phyloP scores from a whole-genome alignment of 108 stramenopile species.

The Seminavis robusta region DNA sequence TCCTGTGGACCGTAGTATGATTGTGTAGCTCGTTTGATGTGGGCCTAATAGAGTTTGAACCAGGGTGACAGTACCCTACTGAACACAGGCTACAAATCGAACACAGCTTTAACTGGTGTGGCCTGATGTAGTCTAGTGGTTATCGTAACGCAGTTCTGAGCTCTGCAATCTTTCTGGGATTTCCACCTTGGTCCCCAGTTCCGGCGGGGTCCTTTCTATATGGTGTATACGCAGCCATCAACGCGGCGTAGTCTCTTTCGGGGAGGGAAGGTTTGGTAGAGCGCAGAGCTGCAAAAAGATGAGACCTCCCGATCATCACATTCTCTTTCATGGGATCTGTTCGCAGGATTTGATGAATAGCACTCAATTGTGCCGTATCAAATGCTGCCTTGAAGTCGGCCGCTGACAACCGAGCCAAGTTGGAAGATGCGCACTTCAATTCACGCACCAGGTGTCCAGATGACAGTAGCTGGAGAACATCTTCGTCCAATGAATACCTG shows the following conservation, averaged over 20 bases:
- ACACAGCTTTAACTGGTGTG: too few species aligned
- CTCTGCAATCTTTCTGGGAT: too few species aligned
- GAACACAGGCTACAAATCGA: too few species aligned
- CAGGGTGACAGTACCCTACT: too few species aligned
- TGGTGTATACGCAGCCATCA: background rate
- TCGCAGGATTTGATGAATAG: conserved; percentile 44
- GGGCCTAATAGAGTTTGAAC: too few species aligned
- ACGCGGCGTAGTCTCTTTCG: background rate
- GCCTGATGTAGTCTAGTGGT: too few species aligned
- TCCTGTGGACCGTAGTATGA: too few species aligned
- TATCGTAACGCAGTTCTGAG: too few species aligned
- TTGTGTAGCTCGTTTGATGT: too few species aligned
- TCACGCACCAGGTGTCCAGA: conserved; percentile 24
- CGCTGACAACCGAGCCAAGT: conserved; percentile 35
- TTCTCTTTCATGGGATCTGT: background rate
- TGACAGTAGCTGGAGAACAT: conserved; percentile 15
- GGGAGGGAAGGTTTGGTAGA: background rate
- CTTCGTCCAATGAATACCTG: conserved; percentile 43
- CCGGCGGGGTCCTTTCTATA: too few species aligned
- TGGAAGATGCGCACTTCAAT: background rate
- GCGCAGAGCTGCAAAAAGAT: too few species aligned
- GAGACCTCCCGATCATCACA: background rate
- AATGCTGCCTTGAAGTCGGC: conserved; percentile 80
- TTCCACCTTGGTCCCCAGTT: too few species aligned
- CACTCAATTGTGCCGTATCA: conserved; percentile 73